Conservation (phyloP, 2,329 filamentous ascomycete genomes). For the Aspergillus thermomutatus region DNA sequence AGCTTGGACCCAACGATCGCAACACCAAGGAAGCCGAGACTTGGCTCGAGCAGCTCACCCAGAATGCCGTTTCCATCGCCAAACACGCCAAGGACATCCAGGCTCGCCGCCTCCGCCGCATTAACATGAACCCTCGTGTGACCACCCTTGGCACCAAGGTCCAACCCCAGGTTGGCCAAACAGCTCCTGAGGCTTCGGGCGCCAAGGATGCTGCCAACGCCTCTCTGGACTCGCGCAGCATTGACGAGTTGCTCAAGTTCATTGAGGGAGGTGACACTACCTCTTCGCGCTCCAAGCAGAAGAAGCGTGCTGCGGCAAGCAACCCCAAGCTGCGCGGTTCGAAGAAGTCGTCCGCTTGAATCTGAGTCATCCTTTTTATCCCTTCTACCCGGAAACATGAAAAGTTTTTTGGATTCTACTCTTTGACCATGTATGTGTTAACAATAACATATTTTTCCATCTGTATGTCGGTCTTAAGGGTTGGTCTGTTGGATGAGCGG, state of each 20-base stretch:
- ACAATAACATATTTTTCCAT: constrained; percentile 24
- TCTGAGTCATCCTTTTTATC: constrained; percentile 5
- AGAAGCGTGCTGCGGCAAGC: constrained; percentile 41
- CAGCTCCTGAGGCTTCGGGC: constrained; percentile 48
- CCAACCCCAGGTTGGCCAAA: constrained; percentile 62
- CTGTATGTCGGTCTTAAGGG: constrained; percentile 21
- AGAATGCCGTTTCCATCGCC: constrained; percentile 90
- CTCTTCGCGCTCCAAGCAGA: constrained; percentile 41
- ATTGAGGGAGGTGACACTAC: constrained; percentile 69
- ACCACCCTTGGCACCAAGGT: constrained; percentile 55
- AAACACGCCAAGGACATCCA: constrained; percentile 89
- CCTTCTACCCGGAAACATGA: constrained; percentile 4
- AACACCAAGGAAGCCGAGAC: constrained; percentile 98
- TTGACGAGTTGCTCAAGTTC: constrained; percentile 90
- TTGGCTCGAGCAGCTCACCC: constrained; percentile 94
- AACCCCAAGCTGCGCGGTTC: constrained; percentile 44
- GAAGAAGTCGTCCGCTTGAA: constrained; percentile 37
- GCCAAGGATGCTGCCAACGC: constrained; percentile 35
- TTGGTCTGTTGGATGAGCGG: constrained; percentile 29
- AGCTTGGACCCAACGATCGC: constrained; percentile 85
- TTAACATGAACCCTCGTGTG: constrained; percentile 63
- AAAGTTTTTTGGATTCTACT: constrained; percentile 9
- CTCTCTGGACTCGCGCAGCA: constrained; percentile 70
- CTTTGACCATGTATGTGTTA: constrained; percentile 26
- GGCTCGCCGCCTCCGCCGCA: constrained; percentile 67